Evolutionary conservation across 305 asterid species (phyloP).

Genomic region (Plantago lanceolata): DNA sequence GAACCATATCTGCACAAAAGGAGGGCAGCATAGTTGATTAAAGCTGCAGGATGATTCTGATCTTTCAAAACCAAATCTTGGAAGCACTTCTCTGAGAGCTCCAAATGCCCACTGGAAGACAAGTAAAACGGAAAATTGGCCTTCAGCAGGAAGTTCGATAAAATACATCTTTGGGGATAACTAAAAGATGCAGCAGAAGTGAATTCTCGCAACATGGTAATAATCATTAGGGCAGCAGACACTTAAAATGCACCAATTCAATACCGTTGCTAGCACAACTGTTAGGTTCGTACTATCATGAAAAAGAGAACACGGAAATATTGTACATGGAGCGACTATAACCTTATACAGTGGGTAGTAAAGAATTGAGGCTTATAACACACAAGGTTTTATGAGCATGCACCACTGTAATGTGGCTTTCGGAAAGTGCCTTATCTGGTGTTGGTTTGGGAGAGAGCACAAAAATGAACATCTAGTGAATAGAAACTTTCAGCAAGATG

Average conservation of each 20-base stretch:
- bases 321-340: neutral
- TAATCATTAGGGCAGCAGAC: neutral
- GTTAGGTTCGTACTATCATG: neutral
- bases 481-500: neutral
- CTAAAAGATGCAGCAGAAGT: neutral
- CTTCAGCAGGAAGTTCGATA: conserved; percentile 4
- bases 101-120: conserved; percentile 67
- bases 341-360: neutral
- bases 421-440: no score
- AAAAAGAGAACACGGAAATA: neutral
- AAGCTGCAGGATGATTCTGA: conserved; percentile 87
- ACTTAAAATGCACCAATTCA: neutral
- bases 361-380: no score
- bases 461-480: neutral
- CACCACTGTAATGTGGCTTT: no score
- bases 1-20: conserved; percentile 78
- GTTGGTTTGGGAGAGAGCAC: no score
- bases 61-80: conserved; percentile 77
- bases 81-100: conserved; percentile 77
- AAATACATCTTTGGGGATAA: conserved; percentile 10
- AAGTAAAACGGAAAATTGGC: conserved; percentile 27
- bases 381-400: no score
- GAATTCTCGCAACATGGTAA: neutral
- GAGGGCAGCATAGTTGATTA: conserved; percentile 77
- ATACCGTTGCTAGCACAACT: no score